Evolutionary conservation across 2,329 filamentous ascomycete species (phyloP).

Genomic region (Trichothecium roseum): DNA sequence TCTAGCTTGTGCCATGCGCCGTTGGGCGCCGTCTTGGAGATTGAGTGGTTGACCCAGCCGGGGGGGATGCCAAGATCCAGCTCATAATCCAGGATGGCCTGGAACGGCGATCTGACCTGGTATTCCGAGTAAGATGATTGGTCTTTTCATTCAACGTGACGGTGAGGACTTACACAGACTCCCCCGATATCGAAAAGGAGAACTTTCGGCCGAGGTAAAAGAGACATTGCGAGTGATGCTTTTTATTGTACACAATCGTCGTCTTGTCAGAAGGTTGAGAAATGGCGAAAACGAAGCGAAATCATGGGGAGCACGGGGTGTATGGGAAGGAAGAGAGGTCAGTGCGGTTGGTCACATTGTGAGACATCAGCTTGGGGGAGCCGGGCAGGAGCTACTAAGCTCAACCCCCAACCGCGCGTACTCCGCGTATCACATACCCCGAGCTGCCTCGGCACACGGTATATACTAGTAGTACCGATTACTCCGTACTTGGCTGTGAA

Average conservation of each 20-base stretch:
- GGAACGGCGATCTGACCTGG: slow-evolving; percentile 83
- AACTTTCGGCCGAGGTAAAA: slow-evolving; percentile 50
- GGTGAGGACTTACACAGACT: slow-evolving; percentile 69
- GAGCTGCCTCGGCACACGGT: too few relatives aligned
- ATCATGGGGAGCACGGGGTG: not conserved
- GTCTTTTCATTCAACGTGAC: not conserved
- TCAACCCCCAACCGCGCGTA: too few relatives aligned
- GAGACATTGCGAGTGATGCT: slow-evolving; percentile 2
- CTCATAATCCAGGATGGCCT: slow-evolving; percentile 89
- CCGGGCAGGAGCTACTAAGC: too few relatives aligned
- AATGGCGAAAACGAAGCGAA: too few relatives aligned
- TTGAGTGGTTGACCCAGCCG: slow-evolving; percentile 87
- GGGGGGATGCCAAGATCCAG: slow-evolving; percentile 62
- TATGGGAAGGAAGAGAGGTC: not conserved
- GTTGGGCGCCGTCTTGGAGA: slow-evolving; percentile 64
- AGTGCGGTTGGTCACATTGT: not conserved
- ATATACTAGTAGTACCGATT: too few relatives aligned
- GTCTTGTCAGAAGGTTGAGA: too few relatives aligned
- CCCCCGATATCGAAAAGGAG: slow-evolving; percentile 93
- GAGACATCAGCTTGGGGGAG: slow-evolving; percentile 17
- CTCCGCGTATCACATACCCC: too few relatives aligned
- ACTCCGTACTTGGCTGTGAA: too few relatives aligned
- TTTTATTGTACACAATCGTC: too few relatives aligned
- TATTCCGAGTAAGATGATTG: not conserved
- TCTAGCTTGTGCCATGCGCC: slow-evolving; percentile 88